phyloP scores from a whole-genome alignment of 2,329 filamentous ascomycete species.

The Microthyrium microscopicum region DNA sequence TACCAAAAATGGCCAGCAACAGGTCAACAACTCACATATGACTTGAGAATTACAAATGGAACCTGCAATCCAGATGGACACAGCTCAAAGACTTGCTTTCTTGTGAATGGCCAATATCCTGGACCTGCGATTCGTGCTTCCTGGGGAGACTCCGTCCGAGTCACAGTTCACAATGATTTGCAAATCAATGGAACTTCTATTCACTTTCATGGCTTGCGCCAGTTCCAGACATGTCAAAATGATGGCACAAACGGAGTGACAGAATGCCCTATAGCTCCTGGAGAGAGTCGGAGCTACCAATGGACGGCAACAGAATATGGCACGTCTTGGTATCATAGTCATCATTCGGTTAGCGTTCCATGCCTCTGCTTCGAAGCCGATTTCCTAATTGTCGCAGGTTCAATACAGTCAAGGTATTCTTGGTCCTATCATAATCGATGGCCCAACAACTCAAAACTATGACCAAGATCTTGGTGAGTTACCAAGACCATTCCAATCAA shows the following conservation, averaged over 20 bases:
- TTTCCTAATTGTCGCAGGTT: too few relatives aligned
- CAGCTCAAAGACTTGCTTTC: too few relatives aligned
- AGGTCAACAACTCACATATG: slow-evolving; percentile 13
- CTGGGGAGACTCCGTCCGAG: slow-evolving; percentile 30
- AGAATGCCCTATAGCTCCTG: slow-evolving; percentile 33
- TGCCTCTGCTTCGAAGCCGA: too few relatives aligned
- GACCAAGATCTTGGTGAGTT: slow-evolving; percentile 42
- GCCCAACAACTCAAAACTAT: slow-evolving; percentile 26
- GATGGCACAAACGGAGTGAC: slow-evolving; percentile 39
- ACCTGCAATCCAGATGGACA: slow-evolving; percentile 25
- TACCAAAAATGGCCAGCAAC: slow-evolving; percentile 7
- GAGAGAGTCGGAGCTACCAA: slow-evolving; percentile 37
- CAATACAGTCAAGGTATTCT: slow-evolving; percentile 28
- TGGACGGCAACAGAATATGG: slow-evolving; percentile 36
- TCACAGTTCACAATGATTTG: slow-evolving; percentile 35
- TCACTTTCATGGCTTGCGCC: slow-evolving; percentile 43
- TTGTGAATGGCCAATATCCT: slow-evolving; percentile 50
- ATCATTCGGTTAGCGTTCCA: slow-evolving; percentile 24
- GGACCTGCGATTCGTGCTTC: slow-evolving; percentile 47
- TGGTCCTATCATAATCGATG: slow-evolving; percentile 25
- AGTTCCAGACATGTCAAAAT: slow-evolving; percentile 35
- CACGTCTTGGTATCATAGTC: slow-evolving; percentile 27
- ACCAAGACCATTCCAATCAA: too few relatives aligned
- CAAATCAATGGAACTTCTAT: slow-evolving; percentile 25
- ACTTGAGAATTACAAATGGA: slow-evolving; percentile 24